Evolutionary conservation across 2,329 filamentous ascomycete species (phyloP).

Genomic region (Sclerotinia trifoliorum): DNA sequence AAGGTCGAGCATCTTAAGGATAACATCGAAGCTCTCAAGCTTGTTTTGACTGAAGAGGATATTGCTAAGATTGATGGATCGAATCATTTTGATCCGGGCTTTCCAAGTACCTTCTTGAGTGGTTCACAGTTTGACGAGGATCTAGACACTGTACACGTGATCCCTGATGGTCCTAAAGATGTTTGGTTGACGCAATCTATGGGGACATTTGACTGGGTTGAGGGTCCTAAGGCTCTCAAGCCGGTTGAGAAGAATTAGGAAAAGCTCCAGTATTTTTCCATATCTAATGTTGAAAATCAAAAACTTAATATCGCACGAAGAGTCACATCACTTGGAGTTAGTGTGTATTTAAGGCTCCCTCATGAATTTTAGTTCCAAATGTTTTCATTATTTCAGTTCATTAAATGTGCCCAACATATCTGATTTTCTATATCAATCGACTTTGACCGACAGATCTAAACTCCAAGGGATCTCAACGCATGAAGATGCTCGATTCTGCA

Average conservation of each 20-base stretch:
- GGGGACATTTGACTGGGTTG: background rate
- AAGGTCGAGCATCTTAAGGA: conserved; percentile 56
- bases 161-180: background rate
- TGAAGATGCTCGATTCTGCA: too few species aligned
- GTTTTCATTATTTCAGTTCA: too few species aligned
- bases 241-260: background rate
- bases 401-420: too few species aligned
- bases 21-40: conserved; percentile 53
- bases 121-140: background rate
- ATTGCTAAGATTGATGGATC: conserved; percentile 51
- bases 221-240: background rate
- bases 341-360: background rate
- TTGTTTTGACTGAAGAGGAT: conserved; percentile 52
- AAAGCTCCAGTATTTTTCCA: background rate
- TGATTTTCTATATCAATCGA: too few species aligned
- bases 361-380: too few species aligned
- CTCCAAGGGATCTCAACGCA: too few species aligned
- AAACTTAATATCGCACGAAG: background rate
- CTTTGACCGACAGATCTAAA: too few species aligned
- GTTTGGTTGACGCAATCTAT: background rate
- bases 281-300: background rate
- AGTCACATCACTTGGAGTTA: background rate
- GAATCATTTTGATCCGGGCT: background rate
- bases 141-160: background rate
- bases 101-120: background rate